A percentile compares a stretch with the other conserved stretches of the same genome.
phyloP scores from a whole-genome alignment of 1,284 basidiomycete genomes.

The Sporisorium scitamineum region DNA sequence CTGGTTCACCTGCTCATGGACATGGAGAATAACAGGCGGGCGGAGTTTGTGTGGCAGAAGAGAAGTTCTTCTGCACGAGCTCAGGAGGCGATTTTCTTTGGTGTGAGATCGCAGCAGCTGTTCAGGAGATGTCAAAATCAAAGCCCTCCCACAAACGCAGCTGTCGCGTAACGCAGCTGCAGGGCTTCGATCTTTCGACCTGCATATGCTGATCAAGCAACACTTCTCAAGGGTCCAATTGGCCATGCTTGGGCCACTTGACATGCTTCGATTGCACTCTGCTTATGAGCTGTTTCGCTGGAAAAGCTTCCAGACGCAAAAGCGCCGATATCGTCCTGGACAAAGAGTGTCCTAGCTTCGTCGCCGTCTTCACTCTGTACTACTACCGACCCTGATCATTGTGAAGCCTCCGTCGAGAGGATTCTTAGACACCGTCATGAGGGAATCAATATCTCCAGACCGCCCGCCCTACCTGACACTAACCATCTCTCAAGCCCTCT shows the following conservation, averaged over 20 bases:
- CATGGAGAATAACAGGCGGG: no score
- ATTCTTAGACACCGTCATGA: constrained; percentile 3
- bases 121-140: no score
- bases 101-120: constrained; percentile 5
- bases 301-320: no score
- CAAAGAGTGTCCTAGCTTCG: no score
- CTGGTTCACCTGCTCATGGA: no score
- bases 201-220: constrained; percentile 42
- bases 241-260: not conserved
- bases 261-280: not conserved
- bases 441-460: constrained; percentile 19
- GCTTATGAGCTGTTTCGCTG: not conserved
- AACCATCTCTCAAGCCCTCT: constrained; percentile 46
- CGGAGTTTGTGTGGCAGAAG: no score
- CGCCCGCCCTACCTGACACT: constrained; percentile 45
- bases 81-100: not conserved
- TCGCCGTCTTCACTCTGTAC: not conserved
- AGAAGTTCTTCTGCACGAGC: not conserved
- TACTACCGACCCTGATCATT: not conserved
- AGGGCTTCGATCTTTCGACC: constrained; percentile 18
- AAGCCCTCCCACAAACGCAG: constrained; percentile 25
- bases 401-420: not conserved
- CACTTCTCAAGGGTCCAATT: constrained; percentile 22
- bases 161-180: constrained; percentile 10
- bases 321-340: no score